Base-by-base conservation (phyloP, 139 green algal species). In the Chlamydomonas asymmetrica region DNA sequence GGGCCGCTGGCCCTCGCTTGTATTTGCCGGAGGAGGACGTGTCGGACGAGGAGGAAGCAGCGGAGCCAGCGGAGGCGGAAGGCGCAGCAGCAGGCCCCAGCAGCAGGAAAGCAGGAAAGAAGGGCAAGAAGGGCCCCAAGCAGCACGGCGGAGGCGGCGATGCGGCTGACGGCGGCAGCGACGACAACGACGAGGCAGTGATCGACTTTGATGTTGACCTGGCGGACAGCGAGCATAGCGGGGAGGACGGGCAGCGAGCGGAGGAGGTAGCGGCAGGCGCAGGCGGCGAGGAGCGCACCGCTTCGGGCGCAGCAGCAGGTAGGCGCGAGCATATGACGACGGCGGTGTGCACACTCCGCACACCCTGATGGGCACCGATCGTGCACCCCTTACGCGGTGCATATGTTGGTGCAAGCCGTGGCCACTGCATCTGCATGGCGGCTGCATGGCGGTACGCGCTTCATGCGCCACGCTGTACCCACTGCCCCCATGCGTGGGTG, bases 281-380 rank as follows among this genome's bases (percentile, higher is more conserved):
- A 6, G 66, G 1, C 20, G 57, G 45, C 0, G 66, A 45, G 32
- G 23, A 31, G n/a, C 41, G 49, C 43, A 54, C 63, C 13, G 43
- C 32, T 25, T 41, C 31, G n/a, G 37, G 45, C 20, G 34, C 29
- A 41, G 73, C 43, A n/a, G 45, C 52, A 61, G 76, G 22, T 5
- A 39, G n/a, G 34, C 45, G 59, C 25, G 62, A 61, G 10, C 57
- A 65, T 4, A 13, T 63, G 68, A 59, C 61, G 72, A 48, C 13
- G 8, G 45, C 63, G 62, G 62, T 79, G 48, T 10, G 71, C 1
- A 43, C 22, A 16, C 25, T 7, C 52, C 4, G 7, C 27, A 59
- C 22, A 1, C 31, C 25, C 3, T 60, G 22, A 18, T 4, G 22
- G 10, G 31, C 20, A 3, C 7, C 52, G 9, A 27, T 27, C 1